Base-by-base conservation (phyloP, 495 filamentous ascomycete species). In the Immersiella caudata region DNA sequence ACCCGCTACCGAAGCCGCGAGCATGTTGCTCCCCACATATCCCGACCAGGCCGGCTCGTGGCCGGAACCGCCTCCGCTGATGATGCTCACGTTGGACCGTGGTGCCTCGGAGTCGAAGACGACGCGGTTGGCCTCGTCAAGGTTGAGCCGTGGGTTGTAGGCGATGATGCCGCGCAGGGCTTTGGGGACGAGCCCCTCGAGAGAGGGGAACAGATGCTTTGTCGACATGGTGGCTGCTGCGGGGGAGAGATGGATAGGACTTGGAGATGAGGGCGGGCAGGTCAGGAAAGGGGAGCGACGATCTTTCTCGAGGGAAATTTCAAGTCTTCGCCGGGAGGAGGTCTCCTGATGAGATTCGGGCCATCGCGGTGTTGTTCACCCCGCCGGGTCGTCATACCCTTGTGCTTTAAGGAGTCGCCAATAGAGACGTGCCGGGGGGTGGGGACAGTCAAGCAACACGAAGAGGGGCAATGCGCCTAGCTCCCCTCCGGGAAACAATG, bases 41-140 rank as follows among this genome's bases (percentile, higher is more conserved):
- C 86, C 87, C 3, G 85, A 83, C 86, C 86, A 88, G 54, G 85
- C 85, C 25, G 87, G 87, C 68, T 89, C 87, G 72, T 89, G 87
- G 35, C 87, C 87, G 35, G 80, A 84, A 35, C 87, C 87, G 35
- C 87, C 87, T 5, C 87, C 87, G 36, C 84, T 86, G 67, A 89
- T 84, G 71, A 89, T 79, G 35, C 83, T 81, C 49, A 89, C 86
- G 56, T 81, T 81, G 12, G 80, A 81, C 33, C 75, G 77, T 20
- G 81, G 72, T 57, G 86, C 80, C 16, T 81, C 78, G 24, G 81
- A 83, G 68, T 85, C 82, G 62, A 83, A 86, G 40, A 89, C 86
- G 35, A 89, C 86, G 26, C 83, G 73, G 71, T 87, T 84, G 57
- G 79, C 70, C 65, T 83, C 82, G 72, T 88, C 84, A 22, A 88